Evolutionary conservation across 2,329 filamentous ascomycete species (phyloP).

Genomic region (Ophiostoma montium): DNA sequence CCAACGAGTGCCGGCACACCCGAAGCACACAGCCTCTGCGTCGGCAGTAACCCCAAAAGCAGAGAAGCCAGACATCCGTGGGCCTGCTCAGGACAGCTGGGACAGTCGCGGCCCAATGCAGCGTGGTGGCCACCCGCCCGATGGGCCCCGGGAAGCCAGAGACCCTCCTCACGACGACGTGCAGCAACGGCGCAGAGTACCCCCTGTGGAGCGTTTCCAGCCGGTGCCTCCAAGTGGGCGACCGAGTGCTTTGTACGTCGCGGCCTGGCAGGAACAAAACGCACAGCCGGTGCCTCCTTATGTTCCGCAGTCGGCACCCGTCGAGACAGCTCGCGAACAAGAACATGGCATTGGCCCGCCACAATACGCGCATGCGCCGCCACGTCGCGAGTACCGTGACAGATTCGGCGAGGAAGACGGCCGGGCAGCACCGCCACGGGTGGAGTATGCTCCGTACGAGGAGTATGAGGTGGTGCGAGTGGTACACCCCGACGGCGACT

Average conservation of each 20-base stretch:
- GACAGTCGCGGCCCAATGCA: not conserved
- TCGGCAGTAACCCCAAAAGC: not conserved
- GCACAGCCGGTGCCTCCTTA: not conserved
- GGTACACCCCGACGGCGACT: conserved; percentile 29
- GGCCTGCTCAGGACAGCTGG: not conserved
- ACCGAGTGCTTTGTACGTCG: too few relatives aligned
- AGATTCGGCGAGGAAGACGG: too few relatives aligned
- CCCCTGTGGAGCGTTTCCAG: too few relatives aligned
- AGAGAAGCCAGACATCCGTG: not conserved
- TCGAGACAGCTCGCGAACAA: not conserved
- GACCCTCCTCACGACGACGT: not conserved
- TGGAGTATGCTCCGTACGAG: conserved; percentile 19
- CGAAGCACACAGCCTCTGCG: not conserved
- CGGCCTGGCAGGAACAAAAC: not conserved
- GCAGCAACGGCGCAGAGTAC: not conserved
- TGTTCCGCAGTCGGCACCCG: too few relatives aligned
- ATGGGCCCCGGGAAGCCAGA: not conserved
- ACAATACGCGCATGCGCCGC: not conserved
- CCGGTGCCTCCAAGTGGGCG: too few relatives aligned
- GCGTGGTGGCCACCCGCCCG: not conserved
- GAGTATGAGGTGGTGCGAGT: conserved; percentile 33
- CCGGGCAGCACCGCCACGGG: too few relatives aligned
- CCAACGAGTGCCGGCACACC: not conserved
- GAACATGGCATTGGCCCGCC: not conserved
- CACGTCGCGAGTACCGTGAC: not conserved